A percentile compares a stretch with the other conserved stretches of the same genome.
Evolutionary conservation across 2,329 filamentous ascomycete species (phyloP).

Genomic region (Fusarium sp.): DNA sequence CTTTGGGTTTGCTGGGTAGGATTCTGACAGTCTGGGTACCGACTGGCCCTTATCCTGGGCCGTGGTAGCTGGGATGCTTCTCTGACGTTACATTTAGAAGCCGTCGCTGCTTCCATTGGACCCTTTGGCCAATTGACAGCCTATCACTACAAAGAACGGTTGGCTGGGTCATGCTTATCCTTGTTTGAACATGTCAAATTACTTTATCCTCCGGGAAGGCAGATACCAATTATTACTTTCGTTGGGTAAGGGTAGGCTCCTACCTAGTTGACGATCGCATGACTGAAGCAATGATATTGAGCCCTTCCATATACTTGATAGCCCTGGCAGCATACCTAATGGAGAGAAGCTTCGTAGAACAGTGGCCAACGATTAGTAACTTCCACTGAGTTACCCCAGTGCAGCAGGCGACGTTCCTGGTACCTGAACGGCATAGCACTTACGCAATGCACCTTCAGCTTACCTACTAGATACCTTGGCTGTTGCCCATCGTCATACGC

Average conservation of each 20-base stretch:
- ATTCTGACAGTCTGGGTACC: background rate
- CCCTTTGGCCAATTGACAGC: constrained; percentile 21
- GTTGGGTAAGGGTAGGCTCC: background rate
- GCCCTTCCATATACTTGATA: constrained; percentile 16
- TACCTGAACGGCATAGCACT: constrained; percentile 24
- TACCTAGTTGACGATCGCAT: constrained; percentile 20
- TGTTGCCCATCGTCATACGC: constrained; percentile 31
- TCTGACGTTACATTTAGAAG: constrained; percentile 39
- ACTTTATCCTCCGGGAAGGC: constrained; percentile 16
- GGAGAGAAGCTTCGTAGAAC: background rate
- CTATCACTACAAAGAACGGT: constrained; percentile 30
- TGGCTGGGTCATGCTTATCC: constrained; percentile 29
- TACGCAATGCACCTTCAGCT: constrained; percentile 31
- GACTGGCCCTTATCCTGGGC: background rate
- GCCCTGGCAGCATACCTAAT: background rate
- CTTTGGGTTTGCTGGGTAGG: constrained; percentile 10
- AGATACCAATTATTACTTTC: background rate
- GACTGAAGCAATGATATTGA: constrained; percentile 27
- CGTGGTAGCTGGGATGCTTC: constrained; percentile 16
- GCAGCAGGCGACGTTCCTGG: background rate
- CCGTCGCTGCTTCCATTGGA: constrained; percentile 23
- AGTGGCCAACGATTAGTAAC: background rate
- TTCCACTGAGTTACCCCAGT: background rate
- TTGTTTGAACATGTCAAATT: constrained; percentile 29
- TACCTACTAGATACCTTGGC: background rate